Conservation (phyloP, 306 rosid genomes). For the Lathyrus tuberosus region DNA sequence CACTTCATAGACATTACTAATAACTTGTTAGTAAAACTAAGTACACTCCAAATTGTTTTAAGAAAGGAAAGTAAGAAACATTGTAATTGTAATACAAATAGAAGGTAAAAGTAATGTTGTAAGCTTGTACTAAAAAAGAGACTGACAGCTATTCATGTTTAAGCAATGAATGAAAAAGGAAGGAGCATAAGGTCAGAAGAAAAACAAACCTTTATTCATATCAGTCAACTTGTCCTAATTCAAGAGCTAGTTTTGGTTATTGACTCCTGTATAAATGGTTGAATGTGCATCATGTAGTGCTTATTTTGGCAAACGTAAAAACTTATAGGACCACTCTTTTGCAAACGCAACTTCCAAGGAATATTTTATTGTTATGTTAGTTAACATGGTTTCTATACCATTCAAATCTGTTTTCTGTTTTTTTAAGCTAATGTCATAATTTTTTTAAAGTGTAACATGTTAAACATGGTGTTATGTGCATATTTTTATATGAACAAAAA, state of each 20-base stretch:
- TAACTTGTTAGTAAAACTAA: neutral
- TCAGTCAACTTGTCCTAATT: constrained; percentile 37
- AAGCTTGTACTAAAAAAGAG: neutral
- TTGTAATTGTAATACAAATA: neutral
- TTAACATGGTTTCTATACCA: constrained; percentile 25
- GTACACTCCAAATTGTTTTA: neutral
- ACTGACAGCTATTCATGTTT: constrained; percentile 14
- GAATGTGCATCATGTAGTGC: constrained; percentile 41
- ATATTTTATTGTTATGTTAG: constrained; percentile 38
- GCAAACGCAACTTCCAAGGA: constrained; percentile 38
- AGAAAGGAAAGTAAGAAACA: constrained; percentile 18
- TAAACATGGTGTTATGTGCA: neutral
- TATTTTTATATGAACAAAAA: neutral
- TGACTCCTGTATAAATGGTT: constrained; percentile 34
- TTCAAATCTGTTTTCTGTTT: constrained; percentile 30
- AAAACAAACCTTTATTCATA: constrained; percentile 29
- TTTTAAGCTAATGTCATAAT: constrained; percentile 32
- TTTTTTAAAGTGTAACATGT: neutral
- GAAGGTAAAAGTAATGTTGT: constrained; percentile 13
- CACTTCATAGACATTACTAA: neutral
- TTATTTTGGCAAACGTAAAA: constrained; percentile 44
- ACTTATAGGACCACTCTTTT: constrained; percentile 43
- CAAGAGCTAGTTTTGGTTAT: constrained; percentile 35
- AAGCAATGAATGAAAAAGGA: constrained; percentile 33
- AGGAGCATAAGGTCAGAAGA: constrained; percentile 5